Percentiles rank a stretch among this genome's conserved stretches.
These are phyloP conservation scores for Cladosporium sp. DNA, from an alignment of 2,329 filamentous ascomycete species.

Conservation along the genomic window DNA sequence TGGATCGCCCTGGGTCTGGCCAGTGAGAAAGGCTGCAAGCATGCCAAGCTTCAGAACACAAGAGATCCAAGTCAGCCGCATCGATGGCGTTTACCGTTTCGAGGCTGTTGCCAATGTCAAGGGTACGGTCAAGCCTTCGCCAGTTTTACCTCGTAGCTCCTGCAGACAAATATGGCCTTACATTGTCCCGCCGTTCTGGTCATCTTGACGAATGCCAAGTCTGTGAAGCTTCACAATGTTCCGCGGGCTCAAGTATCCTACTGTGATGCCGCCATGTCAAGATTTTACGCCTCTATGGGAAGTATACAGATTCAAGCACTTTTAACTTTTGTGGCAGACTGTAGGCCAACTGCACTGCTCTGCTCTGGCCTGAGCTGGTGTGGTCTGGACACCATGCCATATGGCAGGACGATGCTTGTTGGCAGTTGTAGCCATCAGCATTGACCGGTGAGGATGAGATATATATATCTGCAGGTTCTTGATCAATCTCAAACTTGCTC, in stretches of 20 bases:
- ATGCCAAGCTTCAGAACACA: background rate
- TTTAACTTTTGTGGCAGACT: background rate
- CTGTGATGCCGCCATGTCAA: background rate
- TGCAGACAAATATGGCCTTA: background rate
- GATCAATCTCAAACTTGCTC: conserved; percentile 1
- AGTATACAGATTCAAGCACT: background rate
- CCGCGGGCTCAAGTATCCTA: background rate
- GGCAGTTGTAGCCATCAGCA: background rate
- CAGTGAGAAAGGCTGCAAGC: background rate
- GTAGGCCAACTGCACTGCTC: background rate
- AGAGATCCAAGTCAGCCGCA: background rate
- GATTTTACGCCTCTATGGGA: background rate
- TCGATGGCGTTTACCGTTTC: background rate
- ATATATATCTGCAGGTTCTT: background rate
- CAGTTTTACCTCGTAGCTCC: background rate
- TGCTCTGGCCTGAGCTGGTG: background rate
- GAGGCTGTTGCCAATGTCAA: background rate
- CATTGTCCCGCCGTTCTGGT: background rate
- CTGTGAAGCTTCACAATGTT: background rate
- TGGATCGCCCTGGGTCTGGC: background rate
- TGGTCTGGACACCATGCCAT: conserved; percentile 2
- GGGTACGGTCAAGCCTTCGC: conserved; percentile 1
- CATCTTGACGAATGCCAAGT: background rate
- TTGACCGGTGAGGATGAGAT: background rate
- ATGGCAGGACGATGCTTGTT: background rate